phyloP scores from a whole-genome alignment of 139 green algal genomes.

The Micromonas pusilla region DNA sequence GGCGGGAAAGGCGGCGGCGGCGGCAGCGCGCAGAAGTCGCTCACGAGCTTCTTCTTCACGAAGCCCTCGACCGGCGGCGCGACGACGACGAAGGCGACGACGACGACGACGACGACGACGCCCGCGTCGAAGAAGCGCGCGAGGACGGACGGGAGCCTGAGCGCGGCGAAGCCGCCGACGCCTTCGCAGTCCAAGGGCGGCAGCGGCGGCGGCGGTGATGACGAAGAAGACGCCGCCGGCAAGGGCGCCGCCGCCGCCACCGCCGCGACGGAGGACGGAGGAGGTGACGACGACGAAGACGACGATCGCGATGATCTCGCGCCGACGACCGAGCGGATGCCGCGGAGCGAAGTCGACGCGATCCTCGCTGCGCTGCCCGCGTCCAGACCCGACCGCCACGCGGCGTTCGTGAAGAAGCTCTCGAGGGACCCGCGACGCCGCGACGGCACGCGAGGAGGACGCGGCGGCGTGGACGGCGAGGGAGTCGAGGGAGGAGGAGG shows the following conservation, averaged over 20 bases:
- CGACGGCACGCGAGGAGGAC: background rate
- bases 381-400: background rate
- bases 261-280: background rate
- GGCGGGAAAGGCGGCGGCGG: background rate
- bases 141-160: background rate
- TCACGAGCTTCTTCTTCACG: background rate
- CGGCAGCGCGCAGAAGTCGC: background rate
- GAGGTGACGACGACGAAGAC: background rate
- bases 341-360: background rate
- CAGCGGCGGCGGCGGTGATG: background rate
- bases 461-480: background rate
- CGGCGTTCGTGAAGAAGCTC: conserved; percentile 2
- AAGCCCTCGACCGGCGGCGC: background rate
- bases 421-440: background rate
- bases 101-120: background rate
- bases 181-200: too few species aligned
- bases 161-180: too few species aligned
- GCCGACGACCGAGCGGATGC: background rate
- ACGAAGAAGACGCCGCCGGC: background rate
- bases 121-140: background rate
- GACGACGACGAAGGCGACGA: background rate
- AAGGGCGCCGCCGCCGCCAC: background rate
- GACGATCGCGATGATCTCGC: background rate
- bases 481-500: background rate
- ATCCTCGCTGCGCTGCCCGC: background rate